phyloP scores from a whole-genome alignment of 805 yeast genomes.

The Torulaspora microellipsoides region DNA sequence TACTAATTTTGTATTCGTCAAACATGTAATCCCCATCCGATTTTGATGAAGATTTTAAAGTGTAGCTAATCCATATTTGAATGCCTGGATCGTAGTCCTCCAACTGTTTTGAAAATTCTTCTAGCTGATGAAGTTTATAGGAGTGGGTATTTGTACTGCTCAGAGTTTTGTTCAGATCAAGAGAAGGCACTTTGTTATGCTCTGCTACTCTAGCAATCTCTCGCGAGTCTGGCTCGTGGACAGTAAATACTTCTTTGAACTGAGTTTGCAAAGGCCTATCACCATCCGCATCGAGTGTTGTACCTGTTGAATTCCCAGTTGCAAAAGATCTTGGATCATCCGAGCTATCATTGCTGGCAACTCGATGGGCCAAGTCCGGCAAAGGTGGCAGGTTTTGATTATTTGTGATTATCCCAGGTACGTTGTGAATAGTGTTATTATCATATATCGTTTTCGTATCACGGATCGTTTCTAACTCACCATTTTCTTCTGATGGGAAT shows the following conservation, averaged over 20 bases:
- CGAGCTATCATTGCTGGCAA: constrained; percentile 10
- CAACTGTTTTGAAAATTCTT: constrained; percentile 36
- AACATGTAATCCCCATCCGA: constrained; percentile 32
- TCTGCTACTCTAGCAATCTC: constrained; percentile 34
- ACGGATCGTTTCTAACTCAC: constrained; percentile 31
- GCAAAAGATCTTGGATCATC: constrained; percentile 12
- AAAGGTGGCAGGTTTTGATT: constrained; percentile 32
- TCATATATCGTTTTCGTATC: constrained; percentile 36
- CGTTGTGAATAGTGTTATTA: constrained; percentile 35
- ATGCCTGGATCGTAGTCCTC: constrained; percentile 51
- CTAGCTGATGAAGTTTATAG: constrained; percentile 25
- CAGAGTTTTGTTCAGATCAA: constrained; percentile 40
- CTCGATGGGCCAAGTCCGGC: constrained; percentile 18
- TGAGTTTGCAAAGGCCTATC: constrained; percentile 13
- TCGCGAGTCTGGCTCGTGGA: constrained; percentile 19
- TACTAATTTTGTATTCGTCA: constrained; percentile 40
- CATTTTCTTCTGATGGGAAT: constrained; percentile 29
- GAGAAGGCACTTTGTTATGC: constrained; percentile 40
- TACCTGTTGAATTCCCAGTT: constrained; percentile 5
- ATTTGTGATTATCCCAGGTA: constrained; percentile 32
- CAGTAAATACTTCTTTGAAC: constrained; percentile 12
- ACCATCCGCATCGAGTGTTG: constrained; percentile 8
- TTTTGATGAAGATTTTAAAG: constrained; percentile 28
- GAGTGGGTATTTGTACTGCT: constrained; percentile 20
- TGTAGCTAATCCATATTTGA: constrained; percentile 47